These are phyloP conservation scores for Trichoderma koningiopsis DNA, from an alignment of 2,329 filamentous ascomycete genomes.

Conservation along the genomic window DNA sequence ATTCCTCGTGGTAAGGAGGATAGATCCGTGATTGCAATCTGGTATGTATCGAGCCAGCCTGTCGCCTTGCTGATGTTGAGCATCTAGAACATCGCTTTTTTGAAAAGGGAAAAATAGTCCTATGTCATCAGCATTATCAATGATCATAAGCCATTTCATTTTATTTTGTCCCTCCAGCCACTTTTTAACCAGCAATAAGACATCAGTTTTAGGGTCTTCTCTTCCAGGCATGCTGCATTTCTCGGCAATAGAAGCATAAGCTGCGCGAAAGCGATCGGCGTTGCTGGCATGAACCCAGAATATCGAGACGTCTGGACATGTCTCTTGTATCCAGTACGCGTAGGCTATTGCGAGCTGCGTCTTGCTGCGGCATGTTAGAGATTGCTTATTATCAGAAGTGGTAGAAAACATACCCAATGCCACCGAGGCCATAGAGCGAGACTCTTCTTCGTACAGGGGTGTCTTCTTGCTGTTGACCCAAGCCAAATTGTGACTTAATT, in stretches of 20 bases:
- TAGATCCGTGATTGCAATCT: conserved; percentile 35
- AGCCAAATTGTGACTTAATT: conserved; percentile 22
- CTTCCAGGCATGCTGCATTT: conserved; percentile 33
- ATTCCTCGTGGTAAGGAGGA: conserved; percentile 41
- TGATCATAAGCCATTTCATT: conserved; percentile 31
- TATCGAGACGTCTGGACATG: conserved; percentile 32
- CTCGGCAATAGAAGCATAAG: conserved; percentile 34
- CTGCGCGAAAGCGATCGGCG: conserved; percentile 34
- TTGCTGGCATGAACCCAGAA: conserved; percentile 42
- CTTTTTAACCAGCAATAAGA: conserved; percentile 32
- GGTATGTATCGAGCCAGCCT: conserved; percentile 31
- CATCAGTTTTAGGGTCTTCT: conserved; percentile 30
- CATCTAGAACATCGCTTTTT: too few species aligned
- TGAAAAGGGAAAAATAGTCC: neutral
- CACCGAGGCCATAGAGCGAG: conserved; percentile 14
- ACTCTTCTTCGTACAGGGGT: neutral
- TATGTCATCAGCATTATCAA: conserved; percentile 28
- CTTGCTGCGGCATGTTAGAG: neutral
- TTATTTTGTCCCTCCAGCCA: conserved; percentile 34
- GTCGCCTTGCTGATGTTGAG: too few species aligned
- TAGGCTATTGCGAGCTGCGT: conserved; percentile 29
- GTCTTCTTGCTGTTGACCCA: neutral
- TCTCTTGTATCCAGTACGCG: conserved; percentile 31
- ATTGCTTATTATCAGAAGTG: neutral
- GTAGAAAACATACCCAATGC: neutral